These are phyloP conservation scores for Linnemannia schmuckeri DNA, from an alignment of 192 early-diverging fungal genomes.

Conservation along the genomic window DNA sequence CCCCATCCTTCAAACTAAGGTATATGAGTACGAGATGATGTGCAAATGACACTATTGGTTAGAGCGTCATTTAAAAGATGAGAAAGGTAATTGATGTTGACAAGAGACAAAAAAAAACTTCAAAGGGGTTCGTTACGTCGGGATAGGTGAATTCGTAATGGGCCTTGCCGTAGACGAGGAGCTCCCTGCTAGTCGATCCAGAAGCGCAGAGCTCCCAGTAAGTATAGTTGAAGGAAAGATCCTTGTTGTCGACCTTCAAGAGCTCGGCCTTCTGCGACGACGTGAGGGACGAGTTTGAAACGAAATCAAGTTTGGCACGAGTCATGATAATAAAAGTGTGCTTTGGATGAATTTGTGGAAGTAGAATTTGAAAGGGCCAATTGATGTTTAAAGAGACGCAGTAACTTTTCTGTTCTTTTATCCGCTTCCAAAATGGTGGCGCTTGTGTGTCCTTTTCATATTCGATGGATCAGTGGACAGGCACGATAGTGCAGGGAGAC, in stretches of 20 bases:
- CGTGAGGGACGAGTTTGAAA: background rate
- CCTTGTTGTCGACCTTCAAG: constrained; percentile 28
- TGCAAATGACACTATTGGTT: background rate
- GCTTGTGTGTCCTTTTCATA: too few relatives aligned
- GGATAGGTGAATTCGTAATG: background rate
- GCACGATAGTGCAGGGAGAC: too few relatives aligned
- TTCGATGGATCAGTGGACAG: too few relatives aligned
- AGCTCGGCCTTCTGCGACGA: constrained; percentile 1
- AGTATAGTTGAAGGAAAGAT: constrained; percentile 6
- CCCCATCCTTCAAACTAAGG: constrained; percentile 18
- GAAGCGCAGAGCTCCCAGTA: constrained; percentile 37
- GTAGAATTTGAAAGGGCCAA: background rate
- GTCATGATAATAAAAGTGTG: background rate
- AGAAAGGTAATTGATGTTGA: background rate
- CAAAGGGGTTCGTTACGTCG: background rate
- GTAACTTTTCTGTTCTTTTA: background rate
- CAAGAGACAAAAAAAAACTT: background rate
- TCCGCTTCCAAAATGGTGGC: background rate
- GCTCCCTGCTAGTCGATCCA: constrained; percentile 26
- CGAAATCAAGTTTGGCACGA: constrained; percentile 1
- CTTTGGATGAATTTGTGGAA: background rate
- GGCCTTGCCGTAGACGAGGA: constrained; percentile 18
- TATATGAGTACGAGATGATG: too few relatives aligned
- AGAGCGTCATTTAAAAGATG: background rate
- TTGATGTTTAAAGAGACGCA: too few relatives aligned